phyloP scores from a whole-genome alignment of 768 basidiomycete genomes.

The Chalciporus sphaerocephalus region DNA sequence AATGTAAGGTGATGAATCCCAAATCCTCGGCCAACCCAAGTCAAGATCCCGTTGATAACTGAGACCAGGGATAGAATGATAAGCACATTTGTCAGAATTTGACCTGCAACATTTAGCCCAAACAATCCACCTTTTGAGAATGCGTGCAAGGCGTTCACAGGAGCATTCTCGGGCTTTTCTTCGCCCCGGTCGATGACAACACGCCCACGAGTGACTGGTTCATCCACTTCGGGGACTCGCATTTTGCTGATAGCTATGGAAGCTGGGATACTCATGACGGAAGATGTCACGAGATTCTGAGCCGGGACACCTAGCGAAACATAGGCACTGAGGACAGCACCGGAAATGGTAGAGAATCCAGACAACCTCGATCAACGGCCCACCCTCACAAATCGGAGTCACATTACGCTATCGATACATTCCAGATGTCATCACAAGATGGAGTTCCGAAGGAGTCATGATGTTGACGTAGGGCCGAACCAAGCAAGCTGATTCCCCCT shows the following conservation, averaged over 20 bases:
- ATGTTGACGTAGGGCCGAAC: constrained; percentile 79
- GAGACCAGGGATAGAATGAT: constrained; percentile 82
- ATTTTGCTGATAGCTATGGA: constrained; percentile 91
- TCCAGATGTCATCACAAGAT: constrained; percentile 84
- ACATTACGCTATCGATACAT: constrained; percentile 9
- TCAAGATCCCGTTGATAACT: constrained; percentile 77
- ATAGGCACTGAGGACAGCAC: constrained; percentile 84
- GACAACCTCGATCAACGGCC: constrained; percentile 3
- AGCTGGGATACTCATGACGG: constrained; percentile 93
- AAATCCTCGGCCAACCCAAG: constrained; percentile 85
- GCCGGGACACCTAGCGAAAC: constrained; percentile 73
- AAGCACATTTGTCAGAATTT: constrained; percentile 84
- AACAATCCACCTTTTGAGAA: constrained; percentile 84
- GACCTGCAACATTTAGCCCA: constrained; percentile 81
- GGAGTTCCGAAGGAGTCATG: constrained; percentile 85
- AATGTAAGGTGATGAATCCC: constrained; percentile 79
- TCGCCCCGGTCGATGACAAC: constrained; percentile 80
- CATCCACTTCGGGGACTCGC: constrained; percentile 78
- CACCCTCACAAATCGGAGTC: too few relatives aligned
- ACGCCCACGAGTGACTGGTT: constrained; percentile 79
- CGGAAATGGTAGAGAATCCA: constrained; percentile 88
- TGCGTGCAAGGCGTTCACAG: constrained; percentile 82
- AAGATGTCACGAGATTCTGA: constrained; percentile 79
- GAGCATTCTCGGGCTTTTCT: constrained; percentile 44
- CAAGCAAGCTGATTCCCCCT: constrained; percentile 84